These are phyloP conservation scores for Chrysosporium queenslandicum DNA, from an alignment of 2,329 filamentous ascomycete species.

Conservation along the genomic window DNA sequence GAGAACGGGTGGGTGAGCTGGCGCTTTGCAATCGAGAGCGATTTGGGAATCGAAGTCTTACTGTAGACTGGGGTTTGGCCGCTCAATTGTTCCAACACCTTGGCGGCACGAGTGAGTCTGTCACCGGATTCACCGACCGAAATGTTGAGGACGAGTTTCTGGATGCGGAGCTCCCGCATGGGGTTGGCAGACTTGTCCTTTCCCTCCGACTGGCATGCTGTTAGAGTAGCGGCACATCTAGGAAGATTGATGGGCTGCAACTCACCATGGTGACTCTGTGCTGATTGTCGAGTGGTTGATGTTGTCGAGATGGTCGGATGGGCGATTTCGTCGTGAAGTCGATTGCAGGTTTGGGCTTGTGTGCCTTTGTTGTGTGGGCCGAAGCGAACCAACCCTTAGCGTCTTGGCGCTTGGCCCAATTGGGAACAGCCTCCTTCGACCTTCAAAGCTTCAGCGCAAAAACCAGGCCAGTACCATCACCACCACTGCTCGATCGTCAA, in stretches of 20 bases:
- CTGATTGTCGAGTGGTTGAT: constrained; percentile 9
- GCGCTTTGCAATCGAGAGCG: background rate
- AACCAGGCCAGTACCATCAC: background rate
- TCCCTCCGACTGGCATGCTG: constrained; percentile 53
- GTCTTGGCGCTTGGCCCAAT: constrained; percentile 26
- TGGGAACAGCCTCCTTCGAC: constrained; percentile 20
- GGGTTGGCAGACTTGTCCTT: constrained; percentile 81
- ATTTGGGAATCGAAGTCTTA: constrained; percentile 46
- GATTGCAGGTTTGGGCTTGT: background rate
- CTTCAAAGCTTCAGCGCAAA: constrained; percentile 1
- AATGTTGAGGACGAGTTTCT: constrained; percentile 99
- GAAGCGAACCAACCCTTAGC: constrained; percentile 32
- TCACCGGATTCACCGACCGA: constrained; percentile 99
- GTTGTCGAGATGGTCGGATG: background rate
- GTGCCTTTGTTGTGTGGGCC: constrained; percentile 22
- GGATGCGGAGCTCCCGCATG: constrained; percentile 99
- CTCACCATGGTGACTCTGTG: constrained; percentile 42
- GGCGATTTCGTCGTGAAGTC: background rate
- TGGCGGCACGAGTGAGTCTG: constrained; percentile 98
- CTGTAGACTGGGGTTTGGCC: constrained; percentile 99
- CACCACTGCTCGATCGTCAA: background rate
- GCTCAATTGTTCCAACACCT: constrained; percentile 98
- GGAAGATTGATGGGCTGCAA: too few species aligned
- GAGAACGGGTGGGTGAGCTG: constrained; percentile 16
- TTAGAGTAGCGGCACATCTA: too few species aligned